Conservation (phyloP, 352 stramenopile genomes). For the Achlya hypogyna region DNA sequence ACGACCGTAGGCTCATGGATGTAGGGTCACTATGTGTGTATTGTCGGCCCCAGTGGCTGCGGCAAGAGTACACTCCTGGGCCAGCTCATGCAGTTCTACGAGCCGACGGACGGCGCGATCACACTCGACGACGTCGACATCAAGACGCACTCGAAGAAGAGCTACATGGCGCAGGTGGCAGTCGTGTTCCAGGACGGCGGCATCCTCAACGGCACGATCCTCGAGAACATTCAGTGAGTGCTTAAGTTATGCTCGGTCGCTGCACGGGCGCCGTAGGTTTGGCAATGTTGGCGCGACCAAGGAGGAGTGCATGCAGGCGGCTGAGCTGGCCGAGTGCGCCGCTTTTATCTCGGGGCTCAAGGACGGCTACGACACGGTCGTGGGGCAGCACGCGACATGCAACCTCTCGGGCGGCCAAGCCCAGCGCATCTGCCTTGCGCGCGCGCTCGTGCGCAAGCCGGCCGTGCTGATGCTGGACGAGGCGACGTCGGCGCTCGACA, state of each 20-base stretch:
- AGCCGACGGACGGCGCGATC: slow-evolving; percentile 71
- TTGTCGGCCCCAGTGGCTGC: slow-evolving; percentile 75
- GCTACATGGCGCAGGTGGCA: slow-evolving; percentile 79
- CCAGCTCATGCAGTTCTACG: slow-evolving; percentile 84
- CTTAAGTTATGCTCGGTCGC: not conserved
- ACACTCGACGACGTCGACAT: slow-evolving; percentile 73
- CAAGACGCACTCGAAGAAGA: slow-evolving; percentile 80
- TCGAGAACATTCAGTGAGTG: slow-evolving; percentile 76
- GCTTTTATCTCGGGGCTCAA: slow-evolving; percentile 18
- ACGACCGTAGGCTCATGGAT: not conserved
- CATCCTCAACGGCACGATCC: slow-evolving; percentile 82
- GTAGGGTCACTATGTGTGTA: slow-evolving; percentile 74
- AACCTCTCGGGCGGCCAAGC: slow-evolving; percentile 19
- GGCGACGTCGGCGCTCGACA: slow-evolving; percentile 17
- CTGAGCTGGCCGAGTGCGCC: slow-evolving; percentile 47
- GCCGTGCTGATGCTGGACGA: slow-evolving; percentile 17
- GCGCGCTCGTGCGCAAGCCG: slow-evolving; percentile 19
- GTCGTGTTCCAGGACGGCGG: slow-evolving; percentile 83
- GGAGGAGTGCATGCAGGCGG: slow-evolving; percentile 72
- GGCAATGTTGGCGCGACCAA: slow-evolving; percentile 61
- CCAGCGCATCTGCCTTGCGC: slow-evolving; percentile 22
- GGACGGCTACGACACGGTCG: slow-evolving; percentile 20
- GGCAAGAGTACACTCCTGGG: slow-evolving; percentile 82
- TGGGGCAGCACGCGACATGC: slow-evolving; percentile 19
- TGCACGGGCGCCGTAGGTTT: slow-evolving; percentile 2